Evolutionary conservation across 2,329 filamentous ascomycete genomes (phyloP).

Genomic region (Exophiala bonariae): DNA sequence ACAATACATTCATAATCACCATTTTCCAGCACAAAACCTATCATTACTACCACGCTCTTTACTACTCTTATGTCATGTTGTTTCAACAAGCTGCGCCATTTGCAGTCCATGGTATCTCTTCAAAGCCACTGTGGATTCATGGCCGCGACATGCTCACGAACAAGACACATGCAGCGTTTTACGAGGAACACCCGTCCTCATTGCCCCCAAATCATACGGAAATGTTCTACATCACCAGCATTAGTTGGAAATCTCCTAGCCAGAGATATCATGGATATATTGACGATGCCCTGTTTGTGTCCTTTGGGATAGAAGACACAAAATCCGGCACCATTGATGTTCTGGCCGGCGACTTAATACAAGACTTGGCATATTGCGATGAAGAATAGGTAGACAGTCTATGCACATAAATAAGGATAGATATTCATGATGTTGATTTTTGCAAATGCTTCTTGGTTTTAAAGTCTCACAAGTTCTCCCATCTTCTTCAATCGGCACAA

Average conservation of each 20-base stretch:
- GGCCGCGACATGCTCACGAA: slow-evolving; percentile 34
- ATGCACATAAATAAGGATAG: too few species aligned
- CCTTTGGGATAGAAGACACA: slow-evolving; percentile 58
- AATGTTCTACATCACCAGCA: slow-evolving; percentile 59
- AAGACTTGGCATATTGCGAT: slow-evolving; percentile 40
- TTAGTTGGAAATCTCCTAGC: slow-evolving; percentile 53
- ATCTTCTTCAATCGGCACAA: too few species aligned
- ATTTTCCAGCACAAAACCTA: slow-evolving; percentile 58
- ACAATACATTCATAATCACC: slow-evolving; percentile 56
- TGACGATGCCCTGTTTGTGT: slow-evolving; percentile 57
- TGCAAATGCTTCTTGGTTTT: too few species aligned
- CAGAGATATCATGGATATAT: slow-evolving; percentile 56
- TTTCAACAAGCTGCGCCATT: slow-evolving; percentile 19
- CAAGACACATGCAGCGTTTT: slow-evolving; percentile 10
- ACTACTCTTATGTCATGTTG: slow-evolving; percentile 22
- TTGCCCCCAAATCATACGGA: slow-evolving; percentile 31
- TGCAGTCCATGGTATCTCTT: slow-evolving; percentile 17
- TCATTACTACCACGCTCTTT: slow-evolving; percentile 42
- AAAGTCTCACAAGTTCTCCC: too few species aligned
- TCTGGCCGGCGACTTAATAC: slow-evolving; percentile 49
- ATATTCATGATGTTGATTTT: too few species aligned
- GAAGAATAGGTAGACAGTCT: neutral
- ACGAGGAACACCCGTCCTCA: slow-evolving; percentile 9
- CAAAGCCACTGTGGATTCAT: slow-evolving; percentile 54
- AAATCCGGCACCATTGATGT: slow-evolving; percentile 53